Conservation (phyloP, 2,329 filamentous ascomycete species). For the Paradendryphiella salina region DNA sequence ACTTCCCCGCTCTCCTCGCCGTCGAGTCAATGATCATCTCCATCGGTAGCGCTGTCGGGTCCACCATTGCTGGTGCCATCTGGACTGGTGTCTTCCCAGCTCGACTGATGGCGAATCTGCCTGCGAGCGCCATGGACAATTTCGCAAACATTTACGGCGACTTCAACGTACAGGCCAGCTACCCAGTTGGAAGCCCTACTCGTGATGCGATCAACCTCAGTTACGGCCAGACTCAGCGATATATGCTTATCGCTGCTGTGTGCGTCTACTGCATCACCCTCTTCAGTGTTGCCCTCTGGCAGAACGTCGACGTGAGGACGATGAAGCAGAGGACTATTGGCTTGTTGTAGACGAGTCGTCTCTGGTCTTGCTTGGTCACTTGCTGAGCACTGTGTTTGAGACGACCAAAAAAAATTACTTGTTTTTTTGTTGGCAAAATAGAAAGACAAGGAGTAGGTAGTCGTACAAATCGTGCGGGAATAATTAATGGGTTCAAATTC, state of each 20-base stretch:
- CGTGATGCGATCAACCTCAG: conserved; percentile 50
- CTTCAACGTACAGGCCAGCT: conserved; percentile 59
- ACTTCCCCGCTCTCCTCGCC: conserved; percentile 40
- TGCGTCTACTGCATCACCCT: conserved; percentile 33
- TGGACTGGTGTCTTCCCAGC: conserved; percentile 64
- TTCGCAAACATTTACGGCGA: conserved; percentile 54
- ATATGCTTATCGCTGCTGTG: conserved; percentile 45
- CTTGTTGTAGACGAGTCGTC: conserved; percentile 25
- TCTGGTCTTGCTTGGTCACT: too few relatives aligned
- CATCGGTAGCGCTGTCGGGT: conserved; percentile 54
- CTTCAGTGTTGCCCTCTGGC: conserved; percentile 33
- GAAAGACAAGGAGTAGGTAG: background rate
- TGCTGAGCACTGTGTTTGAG: too few relatives aligned
- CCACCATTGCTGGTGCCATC: conserved; percentile 64
- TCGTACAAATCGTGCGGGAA: background rate
- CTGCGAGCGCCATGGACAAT: conserved; percentile 48
- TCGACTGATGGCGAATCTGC: conserved; percentile 53
- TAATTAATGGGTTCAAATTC: background rate
- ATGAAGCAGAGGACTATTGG: conserved; percentile 41
- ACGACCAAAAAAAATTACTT: background rate
- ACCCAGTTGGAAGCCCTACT: conserved; percentile 55
- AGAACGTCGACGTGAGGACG: conserved; percentile 39
- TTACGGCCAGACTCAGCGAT: conserved; percentile 44
- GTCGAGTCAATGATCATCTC: conserved; percentile 63
- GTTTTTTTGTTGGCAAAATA: background rate